Conservation (phyloP, 2,329 filamentous ascomycete species). For the Tolypocladium nubicola region DNA sequence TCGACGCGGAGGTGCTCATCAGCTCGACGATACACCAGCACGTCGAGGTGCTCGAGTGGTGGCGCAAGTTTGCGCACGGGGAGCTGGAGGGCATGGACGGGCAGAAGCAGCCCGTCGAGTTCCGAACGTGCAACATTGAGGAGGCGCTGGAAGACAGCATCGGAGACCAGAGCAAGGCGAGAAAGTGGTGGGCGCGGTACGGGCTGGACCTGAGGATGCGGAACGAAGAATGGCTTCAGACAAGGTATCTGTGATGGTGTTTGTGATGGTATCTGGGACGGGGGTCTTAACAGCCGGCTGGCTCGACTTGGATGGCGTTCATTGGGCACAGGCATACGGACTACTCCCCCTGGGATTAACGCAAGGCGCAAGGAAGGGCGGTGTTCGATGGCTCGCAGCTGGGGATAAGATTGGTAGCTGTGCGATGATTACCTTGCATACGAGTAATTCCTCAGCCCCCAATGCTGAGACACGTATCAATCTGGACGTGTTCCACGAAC, state of each 20-base stretch:
- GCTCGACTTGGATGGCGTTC: neutral
- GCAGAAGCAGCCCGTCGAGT: conserved; percentile 63
- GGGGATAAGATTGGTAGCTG: neutral
- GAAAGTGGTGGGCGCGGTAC: conserved; percentile 81
- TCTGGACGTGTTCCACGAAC: neutral
- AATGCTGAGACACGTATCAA: neutral
- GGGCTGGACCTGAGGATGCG: conserved; percentile 72
- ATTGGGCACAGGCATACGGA: neutral
- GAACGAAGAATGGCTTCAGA: conserved; percentile 84
- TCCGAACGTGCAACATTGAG: conserved; percentile 91
- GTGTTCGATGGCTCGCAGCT: neutral
- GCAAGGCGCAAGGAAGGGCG: neutral
- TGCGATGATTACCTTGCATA: neutral
- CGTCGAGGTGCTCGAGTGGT: conserved; percentile 82
- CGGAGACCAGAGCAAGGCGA: conserved; percentile 57
- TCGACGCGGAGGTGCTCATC: conserved; percentile 74
- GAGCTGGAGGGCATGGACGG: conserved; percentile 43
- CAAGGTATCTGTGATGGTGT: conserved; percentile 52
- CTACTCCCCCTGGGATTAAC: neutral
- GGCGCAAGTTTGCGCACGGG: conserved; percentile 59
- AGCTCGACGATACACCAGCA: conserved; percentile 82
- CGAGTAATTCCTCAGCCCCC: neutral
- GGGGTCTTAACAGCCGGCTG: neutral
- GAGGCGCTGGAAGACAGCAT: conserved; percentile 87
- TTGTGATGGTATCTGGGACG: conserved; percentile 29